Evolutionary conservation across 345 rosid genomes (phyloP).

Genomic region (Euphorbia peplus): DNA sequence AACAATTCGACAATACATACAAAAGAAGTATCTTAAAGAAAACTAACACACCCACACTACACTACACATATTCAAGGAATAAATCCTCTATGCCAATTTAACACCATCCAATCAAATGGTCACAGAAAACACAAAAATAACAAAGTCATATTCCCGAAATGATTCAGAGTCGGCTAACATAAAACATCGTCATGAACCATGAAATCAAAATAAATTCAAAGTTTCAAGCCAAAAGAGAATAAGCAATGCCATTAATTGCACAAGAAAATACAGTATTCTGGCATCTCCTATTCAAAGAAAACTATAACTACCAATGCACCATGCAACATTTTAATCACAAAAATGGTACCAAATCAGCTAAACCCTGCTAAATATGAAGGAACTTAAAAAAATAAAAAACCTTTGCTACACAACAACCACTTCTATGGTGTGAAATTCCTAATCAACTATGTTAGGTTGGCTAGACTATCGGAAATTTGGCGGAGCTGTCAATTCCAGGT

Average conservation of each 20-base stretch:
- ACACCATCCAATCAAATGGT: no score
- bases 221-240: slow-evolving; percentile 1
- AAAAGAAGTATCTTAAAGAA: no score
- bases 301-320: slow-evolving; percentile 10
- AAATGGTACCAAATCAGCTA: slow-evolving; percentile 27
- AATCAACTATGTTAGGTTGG: slow-evolving; percentile 27
- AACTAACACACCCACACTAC: no score
- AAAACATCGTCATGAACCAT: no score
- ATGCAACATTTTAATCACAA: slow-evolving; percentile 33
- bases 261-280: slow-evolving; percentile 10
- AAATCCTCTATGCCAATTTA: no score
- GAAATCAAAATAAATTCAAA: not conserved
- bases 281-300: not conserved
- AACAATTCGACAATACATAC: no score
- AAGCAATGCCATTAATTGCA: slow-evolving; percentile 1
- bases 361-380: slow-evolving; percentile 6
- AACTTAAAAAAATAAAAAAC: not conserved
- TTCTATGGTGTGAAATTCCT: slow-evolving; percentile 24
- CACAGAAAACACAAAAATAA: no score
- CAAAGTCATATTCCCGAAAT: no score
- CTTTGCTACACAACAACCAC: slow-evolving; percentile 10
- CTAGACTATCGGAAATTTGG: slow-evolving; percentile 44
- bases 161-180: no score
- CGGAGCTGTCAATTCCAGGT: slow-evolving; percentile 32
- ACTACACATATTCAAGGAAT: no score